Conservation (phyloP, 1,284 basidiomycete genomes). For the Gomphus bonarii region DNA sequence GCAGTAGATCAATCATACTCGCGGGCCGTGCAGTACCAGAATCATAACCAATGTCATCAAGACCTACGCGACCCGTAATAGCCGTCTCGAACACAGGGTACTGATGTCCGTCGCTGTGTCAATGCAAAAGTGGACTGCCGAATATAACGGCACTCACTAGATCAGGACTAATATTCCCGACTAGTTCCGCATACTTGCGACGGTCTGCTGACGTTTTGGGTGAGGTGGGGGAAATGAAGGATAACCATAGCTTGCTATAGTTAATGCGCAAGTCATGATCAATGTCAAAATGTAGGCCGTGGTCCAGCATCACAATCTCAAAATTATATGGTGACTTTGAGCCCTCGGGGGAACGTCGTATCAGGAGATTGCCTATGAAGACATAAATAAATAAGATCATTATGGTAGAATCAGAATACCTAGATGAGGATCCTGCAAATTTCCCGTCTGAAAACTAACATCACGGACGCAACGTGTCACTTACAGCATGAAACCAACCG, state of each 20-base stretch:
- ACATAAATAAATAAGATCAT: neutral
- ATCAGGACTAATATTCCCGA: conserved; percentile 84
- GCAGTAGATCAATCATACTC: conserved; percentile 64
- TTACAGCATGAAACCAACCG: conserved; percentile 81
- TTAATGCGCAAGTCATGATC: conserved; percentile 68
- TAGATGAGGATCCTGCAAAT: conserved; percentile 61
- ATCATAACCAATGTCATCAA: conserved; percentile 27
- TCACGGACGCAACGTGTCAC: conserved; percentile 17
- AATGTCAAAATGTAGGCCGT: conserved; percentile 88
- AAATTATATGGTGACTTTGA: conserved; percentile 86
- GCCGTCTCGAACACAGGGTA: conserved; percentile 86
- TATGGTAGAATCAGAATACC: conserved; percentile 26
- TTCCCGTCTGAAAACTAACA: neutral
- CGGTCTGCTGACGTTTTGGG: conserved; percentile 55
- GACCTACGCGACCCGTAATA: conserved; percentile 41
- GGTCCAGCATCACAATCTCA: conserved; percentile 87
- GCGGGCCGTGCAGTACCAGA: conserved; percentile 45
- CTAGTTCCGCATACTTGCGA: conserved; percentile 75
- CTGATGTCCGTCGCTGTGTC: conserved; percentile 24
- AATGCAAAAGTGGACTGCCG: neutral
- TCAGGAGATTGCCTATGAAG: conserved; percentile 75
- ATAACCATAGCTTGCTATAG: conserved; percentile 78
- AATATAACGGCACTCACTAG: conserved; percentile 41
- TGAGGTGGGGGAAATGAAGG: conserved; percentile 68
- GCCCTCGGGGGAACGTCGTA: conserved; percentile 55